Conservation (phyloP, 768 basidiomycete species). For the Candolleomyces eurysporus region DNA sequence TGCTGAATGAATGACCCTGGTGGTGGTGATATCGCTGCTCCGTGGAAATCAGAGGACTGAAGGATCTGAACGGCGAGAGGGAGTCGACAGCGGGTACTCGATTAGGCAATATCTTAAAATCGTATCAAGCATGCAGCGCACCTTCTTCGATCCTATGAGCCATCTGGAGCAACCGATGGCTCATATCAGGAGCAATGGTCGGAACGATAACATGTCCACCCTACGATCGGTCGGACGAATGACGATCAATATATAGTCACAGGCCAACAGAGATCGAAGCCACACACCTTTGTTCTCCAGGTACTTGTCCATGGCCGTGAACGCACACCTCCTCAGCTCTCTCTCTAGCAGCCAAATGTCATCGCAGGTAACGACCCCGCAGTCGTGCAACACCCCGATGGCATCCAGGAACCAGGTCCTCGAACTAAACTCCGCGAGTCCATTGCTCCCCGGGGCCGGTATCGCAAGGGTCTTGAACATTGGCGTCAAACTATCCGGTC, state of each 20-base stretch:
- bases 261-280: not conserved
- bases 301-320: conserved; percentile 49
- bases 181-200: conserved; percentile 26
- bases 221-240: conserved; percentile 11
- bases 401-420: conserved; percentile 49
- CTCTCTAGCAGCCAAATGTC: conserved; percentile 48
- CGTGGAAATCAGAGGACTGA: too few relatives aligned
- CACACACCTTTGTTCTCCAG: conserved; percentile 41
- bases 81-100: too few relatives aligned
- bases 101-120: too few relatives aligned
- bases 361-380: conserved; percentile 45
- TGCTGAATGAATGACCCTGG: too few relatives aligned
- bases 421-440: conserved; percentile 39
- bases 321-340: conserved; percentile 44
- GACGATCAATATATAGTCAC: not conserved
- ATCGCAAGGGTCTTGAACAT: conserved; percentile 45
- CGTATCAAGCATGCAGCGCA: too few relatives aligned
- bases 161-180: too few relatives aligned
- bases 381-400: conserved; percentile 45
- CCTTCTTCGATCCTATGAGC: too few relatives aligned
- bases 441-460: conserved; percentile 26
- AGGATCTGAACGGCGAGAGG: too few relatives aligned
- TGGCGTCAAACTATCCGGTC: conserved; percentile 36
- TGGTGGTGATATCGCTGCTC: too few relatives aligned
- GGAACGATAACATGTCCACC: conserved; percentile 31